These are phyloP conservation scores for Dactylorhiza incarnata DNA, from an alignment of 106 monocot genomes.

Conservation along the genomic window DNA sequence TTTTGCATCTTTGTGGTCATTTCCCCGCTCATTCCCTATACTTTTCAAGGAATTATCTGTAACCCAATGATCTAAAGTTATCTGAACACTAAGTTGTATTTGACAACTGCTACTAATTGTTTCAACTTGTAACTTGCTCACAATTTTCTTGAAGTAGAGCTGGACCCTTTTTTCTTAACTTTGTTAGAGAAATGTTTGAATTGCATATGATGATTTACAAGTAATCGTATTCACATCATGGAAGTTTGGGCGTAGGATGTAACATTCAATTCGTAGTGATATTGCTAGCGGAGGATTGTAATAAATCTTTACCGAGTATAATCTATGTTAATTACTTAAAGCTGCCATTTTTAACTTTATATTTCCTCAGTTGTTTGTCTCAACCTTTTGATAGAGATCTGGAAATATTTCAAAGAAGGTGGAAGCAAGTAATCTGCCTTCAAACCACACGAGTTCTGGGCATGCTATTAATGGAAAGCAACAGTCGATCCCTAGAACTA, in stretches of 20 bases:
- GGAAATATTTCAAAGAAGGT: conserved; percentile 1
- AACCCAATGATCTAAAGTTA: not conserved
- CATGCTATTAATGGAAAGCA: not conserved
- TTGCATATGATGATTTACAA: not conserved
- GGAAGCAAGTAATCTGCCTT: conserved; percentile 5
- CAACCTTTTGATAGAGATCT: conserved; percentile 15
- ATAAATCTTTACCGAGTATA: not conserved
- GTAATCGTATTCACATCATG: not conserved
- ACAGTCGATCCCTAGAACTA: conserved; percentile 6
- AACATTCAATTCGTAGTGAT: not conserved
- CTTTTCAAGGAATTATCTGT: not conserved
- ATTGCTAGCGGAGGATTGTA: not conserved
- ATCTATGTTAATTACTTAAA: not conserved
- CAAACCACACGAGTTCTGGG: not conserved
- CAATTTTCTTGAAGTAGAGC: not conserved
- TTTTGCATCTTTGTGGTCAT: not conserved
- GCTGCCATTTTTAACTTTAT: not conserved
- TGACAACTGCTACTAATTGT: not conserved
- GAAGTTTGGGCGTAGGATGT: not conserved
- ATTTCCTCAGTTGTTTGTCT: conserved; percentile 1
- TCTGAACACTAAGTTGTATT: not conserved
- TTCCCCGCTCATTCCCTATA: not conserved
- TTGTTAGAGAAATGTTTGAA: not conserved
- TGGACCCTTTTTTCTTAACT: not conserved
- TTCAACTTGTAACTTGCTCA: not conserved